Conservation (phyloP, 2,329 filamentous ascomycete genomes). For the Fusarium sp. region DNA sequence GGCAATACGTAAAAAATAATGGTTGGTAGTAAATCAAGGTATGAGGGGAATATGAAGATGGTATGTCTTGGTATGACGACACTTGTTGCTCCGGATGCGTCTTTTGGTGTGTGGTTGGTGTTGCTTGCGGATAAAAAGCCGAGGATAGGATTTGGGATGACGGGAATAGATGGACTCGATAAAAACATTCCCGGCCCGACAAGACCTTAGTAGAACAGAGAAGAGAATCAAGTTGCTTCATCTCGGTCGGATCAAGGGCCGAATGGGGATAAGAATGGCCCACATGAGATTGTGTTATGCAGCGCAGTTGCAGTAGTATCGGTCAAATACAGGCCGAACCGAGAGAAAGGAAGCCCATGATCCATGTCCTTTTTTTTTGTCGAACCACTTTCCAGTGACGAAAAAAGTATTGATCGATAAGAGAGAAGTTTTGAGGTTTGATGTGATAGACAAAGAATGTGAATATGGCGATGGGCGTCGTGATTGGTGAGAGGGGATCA, state of each 20-base stretch:
- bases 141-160: conserved; percentile 1
- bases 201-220: not conserved
- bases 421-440: conserved; percentile 14
- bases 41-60: not conserved
- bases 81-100: conserved; percentile 1
- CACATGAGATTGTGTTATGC: conserved; percentile 20
- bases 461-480: not conserved
- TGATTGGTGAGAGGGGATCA: conserved; percentile 23
- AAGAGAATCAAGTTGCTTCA: not conserved
- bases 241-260: conserved; percentile 20
- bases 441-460: conserved; percentile 25
- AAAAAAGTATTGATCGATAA: conserved; percentile 9
- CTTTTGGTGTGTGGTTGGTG: not conserved
- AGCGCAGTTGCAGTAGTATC: conserved; percentile 4
- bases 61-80: conserved; percentile 18
- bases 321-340: conserved; percentile 25
- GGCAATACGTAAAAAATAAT: not conserved
- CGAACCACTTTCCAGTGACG: conserved; percentile 37
- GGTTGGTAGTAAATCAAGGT: not conserved
- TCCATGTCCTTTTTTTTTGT: conserved; percentile 7
- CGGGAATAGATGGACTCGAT: conserved; percentile 15
- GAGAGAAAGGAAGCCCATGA: conserved; percentile 18
- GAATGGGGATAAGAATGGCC: conserved; percentile 22
- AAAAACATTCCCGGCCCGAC: conserved; percentile 11
- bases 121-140: conserved; percentile 23